Evolutionary conservation across 768 basidiomycete species (phyloP), one percentile per base, ranked within the genome.

Genomic region (Pulveroboletus sp.): DNA sequence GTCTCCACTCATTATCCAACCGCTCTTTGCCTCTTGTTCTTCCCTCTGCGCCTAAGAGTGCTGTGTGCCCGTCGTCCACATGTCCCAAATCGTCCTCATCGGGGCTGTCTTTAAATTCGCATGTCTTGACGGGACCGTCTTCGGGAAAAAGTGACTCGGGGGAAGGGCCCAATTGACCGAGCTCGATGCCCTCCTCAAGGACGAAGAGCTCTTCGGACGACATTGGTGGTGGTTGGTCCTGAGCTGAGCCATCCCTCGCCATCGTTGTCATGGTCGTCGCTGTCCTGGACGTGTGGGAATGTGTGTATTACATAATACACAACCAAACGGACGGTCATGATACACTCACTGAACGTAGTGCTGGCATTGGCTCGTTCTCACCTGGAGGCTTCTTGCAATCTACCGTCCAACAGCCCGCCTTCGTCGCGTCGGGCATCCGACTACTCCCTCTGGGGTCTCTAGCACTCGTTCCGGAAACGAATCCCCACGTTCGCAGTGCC

Each of bases 1-100:
- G 82, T 1, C 69, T 61, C 84, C 85, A 86, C 13, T 74, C 47
- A 46, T 46, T 37, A 53, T 46, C 46, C 42, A 60, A 55, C 40
- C 58, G 62, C 43, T 66, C 64, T 2, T 50, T 59, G 8, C 59
- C 65, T n/a, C 62, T 62, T 7, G 60, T 60, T 37, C 66, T 60
- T 26, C 57, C 58, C 30, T 59, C 61, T 38, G 68, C 56, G 17
- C 64, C 69, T 3, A 86, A 67, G 5, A 86, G 66, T 3, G 78
- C 79, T 21, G 62, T 64, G 31, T 61, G 70, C 1, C 73, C 78
- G 5, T 75, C 75, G 30, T 72, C 73, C 17, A 11, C 33, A 14
- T 45, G 10, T n/a, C 35, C 33, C 24, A 24, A 24, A n/a, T 45
- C 44, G n/a, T 27, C 44, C 11, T 5, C 26, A 0, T 69, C 64